Base-by-base conservation (phyloP, 352 stramenopile genomes). In the Plasmopara viticola region DNA sequence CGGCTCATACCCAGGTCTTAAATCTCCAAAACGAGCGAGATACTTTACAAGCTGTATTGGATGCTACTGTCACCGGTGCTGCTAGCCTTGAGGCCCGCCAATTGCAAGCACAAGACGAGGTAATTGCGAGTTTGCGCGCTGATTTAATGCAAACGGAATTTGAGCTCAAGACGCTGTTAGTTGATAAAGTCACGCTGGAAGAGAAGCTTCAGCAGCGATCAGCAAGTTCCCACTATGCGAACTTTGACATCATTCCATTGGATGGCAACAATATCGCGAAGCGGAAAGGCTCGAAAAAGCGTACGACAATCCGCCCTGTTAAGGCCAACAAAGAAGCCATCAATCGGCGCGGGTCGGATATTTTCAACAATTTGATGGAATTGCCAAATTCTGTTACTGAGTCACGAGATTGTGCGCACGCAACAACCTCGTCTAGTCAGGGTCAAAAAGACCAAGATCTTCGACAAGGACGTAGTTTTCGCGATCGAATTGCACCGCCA, bases 71-170 rank as follows among this genome's bases (percentile, higher is more conserved):
- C 9, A 49, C 41, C 0, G 56, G 50, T 8, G 48, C 51, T 25
- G 58, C 61, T n/a, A 52, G 57, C 14, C 56, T 54, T 28, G 68
- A 86, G 41, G 44, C 60, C 5, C 35, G 58, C 12, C 52, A 75
- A 38, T 43, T 82, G n/a, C 42, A 58, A 17, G 56, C 62, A n/a
- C 70, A 86, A 49, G 72, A 78, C 35, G 58, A 73, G 33, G 37
- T 74, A 38, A 86, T 86, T 42, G 41, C 58, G 35, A 84, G 70
- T 52, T 59, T 88, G 31, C 68, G 77, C 4, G 66, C 67, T 34
- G 72, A 86, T 48, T 40, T 88, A 10, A 42, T 82, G 39, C 68
- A 84, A 44, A 83, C 84, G 72, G 77, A 86, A 44, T 84, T 87
- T 48, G 77, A 87, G 56, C 65, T 66, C 51, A 71, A 74, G 53